Evolutionary conservation across 2,329 filamentous ascomycete genomes (phyloP).

Genomic region (Bretziella fagacearum): DNA sequence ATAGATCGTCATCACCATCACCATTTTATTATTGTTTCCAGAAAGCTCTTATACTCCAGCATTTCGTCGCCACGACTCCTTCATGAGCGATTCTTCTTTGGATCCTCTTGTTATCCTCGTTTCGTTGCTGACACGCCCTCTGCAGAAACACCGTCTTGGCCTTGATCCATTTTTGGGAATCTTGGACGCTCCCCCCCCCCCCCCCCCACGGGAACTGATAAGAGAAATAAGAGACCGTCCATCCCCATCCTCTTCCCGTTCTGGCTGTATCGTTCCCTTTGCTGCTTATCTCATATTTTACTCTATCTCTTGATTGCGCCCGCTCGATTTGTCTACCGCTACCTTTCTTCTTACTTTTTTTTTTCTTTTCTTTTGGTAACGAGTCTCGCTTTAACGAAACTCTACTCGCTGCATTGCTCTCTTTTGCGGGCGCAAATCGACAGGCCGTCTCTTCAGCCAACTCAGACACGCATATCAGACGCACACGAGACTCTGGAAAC

Average conservation of each 20-base stretch:
- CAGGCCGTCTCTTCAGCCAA: neutral
- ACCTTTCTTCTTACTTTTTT: neutral
- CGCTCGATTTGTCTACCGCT: neutral
- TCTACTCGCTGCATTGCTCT: neutral
- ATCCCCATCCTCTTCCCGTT: constrained; percentile 1
- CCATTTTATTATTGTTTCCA: no score
- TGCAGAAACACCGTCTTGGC: constrained; percentile 6
- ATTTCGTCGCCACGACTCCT: neutral
- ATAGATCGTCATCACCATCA: no score
- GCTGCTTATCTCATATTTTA: constrained; percentile 13
- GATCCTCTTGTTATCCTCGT: constrained; percentile 2
- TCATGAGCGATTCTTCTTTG: neutral
- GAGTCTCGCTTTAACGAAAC: neutral
- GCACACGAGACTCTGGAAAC: neutral
- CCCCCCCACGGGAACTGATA: constrained; percentile 12
- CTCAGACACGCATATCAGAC: neutral
- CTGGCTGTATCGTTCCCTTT: neutral
- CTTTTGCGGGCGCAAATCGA: constrained; percentile 9
- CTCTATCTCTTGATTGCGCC: constrained; percentile 8
- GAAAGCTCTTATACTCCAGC: neutral
- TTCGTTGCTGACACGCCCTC: constrained; percentile 3
- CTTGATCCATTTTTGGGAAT: constrained; percentile 3
- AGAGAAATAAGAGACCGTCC: constrained; percentile 7
- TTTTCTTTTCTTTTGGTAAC: neutral
- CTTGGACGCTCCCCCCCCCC: neutral